Percentiles rank a stretch among this genome's conserved stretches.
These are phyloP conservation scores for Russula sp. DNA, from an alignment of 768 basidiomycete species.

Conservation along the genomic window DNA sequence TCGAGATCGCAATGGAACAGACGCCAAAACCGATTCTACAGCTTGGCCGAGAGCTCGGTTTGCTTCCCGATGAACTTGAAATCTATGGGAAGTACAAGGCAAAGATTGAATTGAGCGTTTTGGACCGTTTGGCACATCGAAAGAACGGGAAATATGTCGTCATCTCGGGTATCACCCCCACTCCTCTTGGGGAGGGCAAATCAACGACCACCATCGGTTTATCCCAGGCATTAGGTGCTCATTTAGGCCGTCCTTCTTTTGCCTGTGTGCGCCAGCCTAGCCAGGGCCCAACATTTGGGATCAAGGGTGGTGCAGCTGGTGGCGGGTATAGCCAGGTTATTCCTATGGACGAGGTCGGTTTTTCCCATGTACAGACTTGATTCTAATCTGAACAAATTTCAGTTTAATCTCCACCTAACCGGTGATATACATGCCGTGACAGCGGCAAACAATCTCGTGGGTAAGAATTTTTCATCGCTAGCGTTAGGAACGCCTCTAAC, in stretches of 20 bases:
- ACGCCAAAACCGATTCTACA: slow-evolving; percentile 84
- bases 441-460: slow-evolving; percentile 94
- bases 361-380: not conserved
- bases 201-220: slow-evolving; percentile 97
- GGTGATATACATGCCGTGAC: slow-evolving; percentile 98
- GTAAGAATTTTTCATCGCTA: slow-evolving; percentile 41
- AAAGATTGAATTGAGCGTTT: slow-evolving; percentile 87
- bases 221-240: slow-evolving; percentile 93
- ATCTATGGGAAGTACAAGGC: slow-evolving; percentile 96
- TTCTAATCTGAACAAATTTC: slow-evolving; percentile 13
- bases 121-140: slow-evolving; percentile 80
- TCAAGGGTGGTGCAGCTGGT: slow-evolving; percentile 98
- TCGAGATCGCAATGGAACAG: slow-evolving; percentile 94
- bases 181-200: slow-evolving; percentile 96
- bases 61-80: slow-evolving; percentile 84
- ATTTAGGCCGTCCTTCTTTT: slow-evolving; percentile 87
- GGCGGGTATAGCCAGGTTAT: slow-evolving; percentile 99
- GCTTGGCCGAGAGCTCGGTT: slow-evolving; percentile 84
- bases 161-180: slow-evolving; percentile 94
- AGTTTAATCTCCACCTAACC: slow-evolving; percentile 95
- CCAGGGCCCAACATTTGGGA: slow-evolving; percentile 98
- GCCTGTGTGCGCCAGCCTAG: slow-evolving; percentile 98
- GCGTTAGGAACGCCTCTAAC: slow-evolving; percentile 1
- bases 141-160: slow-evolving; percentile 96
- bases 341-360: slow-evolving; percentile 90